A percentile compares a stretch with the other conserved stretches of the same genome.
Evolutionary conservation across 345 rosid species (phyloP).

Genomic region (Aethionema arabicum): DNA sequence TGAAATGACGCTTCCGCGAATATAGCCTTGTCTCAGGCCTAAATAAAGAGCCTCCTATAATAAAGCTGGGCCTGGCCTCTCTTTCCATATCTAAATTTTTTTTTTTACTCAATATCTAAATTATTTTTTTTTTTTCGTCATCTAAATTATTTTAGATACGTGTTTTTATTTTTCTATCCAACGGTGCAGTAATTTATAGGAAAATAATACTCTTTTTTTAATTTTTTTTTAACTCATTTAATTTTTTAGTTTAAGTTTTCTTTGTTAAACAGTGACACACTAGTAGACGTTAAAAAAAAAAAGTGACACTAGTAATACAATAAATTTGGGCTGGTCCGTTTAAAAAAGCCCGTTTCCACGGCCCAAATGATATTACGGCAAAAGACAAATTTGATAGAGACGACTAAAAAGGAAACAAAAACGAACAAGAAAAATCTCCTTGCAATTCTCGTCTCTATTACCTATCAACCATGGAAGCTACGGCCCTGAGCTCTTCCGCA

Average conservation of each 20-base stretch:
- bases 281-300: too few species aligned
- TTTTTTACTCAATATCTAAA: too few species aligned
- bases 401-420: neutral
- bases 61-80: slow-evolving; percentile 17
- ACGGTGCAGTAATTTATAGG: too few species aligned
- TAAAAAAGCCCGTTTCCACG: neutral
- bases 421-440: neutral
- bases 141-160: too few species aligned
- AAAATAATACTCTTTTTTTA: too few species aligned
- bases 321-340: slow-evolving; percentile 2
- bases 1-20: slow-evolving; percentile 30
- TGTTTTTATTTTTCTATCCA: too few species aligned
- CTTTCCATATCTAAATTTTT: neutral
- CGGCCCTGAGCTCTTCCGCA: slow-evolving; percentile 51
- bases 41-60: slow-evolving; percentile 17
- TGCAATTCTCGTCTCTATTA: neutral
- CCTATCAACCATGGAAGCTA: slow-evolving; percentile 57
- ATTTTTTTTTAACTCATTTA: too few species aligned
- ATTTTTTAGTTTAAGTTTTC: too few species aligned
- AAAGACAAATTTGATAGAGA: neutral
- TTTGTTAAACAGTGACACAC: too few species aligned
- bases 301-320: too few species aligned
- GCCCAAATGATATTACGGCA: slow-evolving; percentile 6
- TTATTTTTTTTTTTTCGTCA: too few species aligned
- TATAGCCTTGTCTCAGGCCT: slow-evolving; percentile 16